Evolutionary conservation across 441 rosid genomes (phyloP).

Genomic region (Populus tomentosa): DNA sequence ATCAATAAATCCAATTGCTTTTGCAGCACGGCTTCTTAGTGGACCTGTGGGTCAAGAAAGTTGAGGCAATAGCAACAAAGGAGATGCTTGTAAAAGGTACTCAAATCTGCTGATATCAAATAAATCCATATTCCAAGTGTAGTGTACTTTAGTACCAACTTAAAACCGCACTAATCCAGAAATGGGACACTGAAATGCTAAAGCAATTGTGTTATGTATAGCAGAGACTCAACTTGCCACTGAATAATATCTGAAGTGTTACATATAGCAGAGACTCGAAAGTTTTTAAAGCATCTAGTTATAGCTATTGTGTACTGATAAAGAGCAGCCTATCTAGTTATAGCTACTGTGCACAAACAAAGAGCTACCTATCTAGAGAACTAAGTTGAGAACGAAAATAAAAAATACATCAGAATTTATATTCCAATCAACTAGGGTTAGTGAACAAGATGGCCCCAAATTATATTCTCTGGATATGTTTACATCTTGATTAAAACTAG

Average conservation of each 20-base stretch:
- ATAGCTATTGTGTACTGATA: too few relatives aligned
- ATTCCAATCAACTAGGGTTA: neutral
- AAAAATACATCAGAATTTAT: neutral
- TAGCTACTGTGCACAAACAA: too few relatives aligned
- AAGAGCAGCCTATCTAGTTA: too few relatives aligned
- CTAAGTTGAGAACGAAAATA: too few relatives aligned
- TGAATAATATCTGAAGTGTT: too few relatives aligned
- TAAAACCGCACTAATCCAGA: neutral
- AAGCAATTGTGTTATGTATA: too few relatives aligned
- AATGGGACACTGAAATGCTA: neutral
- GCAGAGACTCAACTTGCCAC: too few relatives aligned
- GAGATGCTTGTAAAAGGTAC: neutral
- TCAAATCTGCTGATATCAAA: neutral
- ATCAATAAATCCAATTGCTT: constrained; percentile 85
- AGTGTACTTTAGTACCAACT: neutral
- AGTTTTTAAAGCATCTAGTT: too few relatives aligned
- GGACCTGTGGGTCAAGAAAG: constrained; percentile 47
- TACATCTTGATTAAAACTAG: neutral
- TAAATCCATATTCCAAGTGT: neutral
- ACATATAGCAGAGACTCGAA: too few relatives aligned
- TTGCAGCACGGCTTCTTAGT: constrained; percentile 80
- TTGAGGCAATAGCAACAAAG: neutral
- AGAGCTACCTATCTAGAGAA: too few relatives aligned
- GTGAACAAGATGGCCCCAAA: neutral
- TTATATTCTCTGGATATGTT: neutral